Evolutionary conservation across 2,329 filamentous ascomycete genomes (phyloP).

Genomic region (Beauveria scarabaeidicola): DNA sequence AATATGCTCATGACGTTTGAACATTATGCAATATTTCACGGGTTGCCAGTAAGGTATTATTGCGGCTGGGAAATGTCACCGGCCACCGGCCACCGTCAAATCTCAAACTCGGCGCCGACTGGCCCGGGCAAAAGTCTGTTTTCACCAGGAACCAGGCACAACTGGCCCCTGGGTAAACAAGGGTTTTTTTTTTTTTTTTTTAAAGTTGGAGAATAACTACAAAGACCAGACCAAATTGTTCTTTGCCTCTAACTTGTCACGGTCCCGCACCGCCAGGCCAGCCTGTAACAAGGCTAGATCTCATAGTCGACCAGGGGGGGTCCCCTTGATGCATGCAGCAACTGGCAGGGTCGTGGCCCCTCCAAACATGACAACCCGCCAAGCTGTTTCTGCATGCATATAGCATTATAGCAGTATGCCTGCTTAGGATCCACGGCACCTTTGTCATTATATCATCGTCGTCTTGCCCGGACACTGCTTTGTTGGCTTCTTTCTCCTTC

Average conservation of each 20-base stretch:
- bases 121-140: not conserved
- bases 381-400: constrained; percentile 9
- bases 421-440: not conserved
- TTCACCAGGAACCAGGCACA: not conserved
- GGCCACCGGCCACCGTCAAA: not conserved
- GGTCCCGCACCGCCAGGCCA: constrained; percentile 12
- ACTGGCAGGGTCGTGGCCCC: constrained; percentile 4
- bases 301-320: constrained; percentile 13
- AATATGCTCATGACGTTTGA: constrained; percentile 3
- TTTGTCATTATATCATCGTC: constrained; percentile 4
- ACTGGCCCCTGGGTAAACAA: not conserved
- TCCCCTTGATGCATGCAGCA: constrained; percentile 7
- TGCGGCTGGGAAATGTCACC: not conserved
- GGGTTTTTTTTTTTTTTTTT: too few relatives aligned
- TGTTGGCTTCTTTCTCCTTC: not conserved
- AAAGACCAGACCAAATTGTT: too few relatives aligned
- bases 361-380: constrained; percentile 10
- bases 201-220: not conserved
- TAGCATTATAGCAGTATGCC: not conserved
- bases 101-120: not conserved
- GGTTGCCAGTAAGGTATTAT: not conserved
- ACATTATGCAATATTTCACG: constrained; percentile 1
- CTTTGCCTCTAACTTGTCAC: constrained; percentile 12
- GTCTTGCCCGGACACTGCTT: not conserved
- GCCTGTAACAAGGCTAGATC: constrained; percentile 23